phyloP scores from a whole-genome alignment of 2,329 filamentous ascomycete species.

The Penicillium verrucosum region DNA sequence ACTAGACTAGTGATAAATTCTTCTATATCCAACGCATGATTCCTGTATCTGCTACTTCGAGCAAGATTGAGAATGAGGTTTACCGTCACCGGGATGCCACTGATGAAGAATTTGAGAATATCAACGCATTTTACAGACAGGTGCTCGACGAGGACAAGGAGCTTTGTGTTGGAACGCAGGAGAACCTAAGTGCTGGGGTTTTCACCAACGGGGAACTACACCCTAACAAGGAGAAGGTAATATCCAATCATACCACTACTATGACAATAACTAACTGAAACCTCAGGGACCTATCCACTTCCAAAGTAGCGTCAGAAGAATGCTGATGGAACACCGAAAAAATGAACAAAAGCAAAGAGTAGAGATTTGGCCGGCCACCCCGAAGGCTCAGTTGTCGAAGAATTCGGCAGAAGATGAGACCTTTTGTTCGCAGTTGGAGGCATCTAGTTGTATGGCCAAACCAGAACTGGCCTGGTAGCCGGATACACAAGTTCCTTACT shows the following conservation, averaged over 20 bases:
- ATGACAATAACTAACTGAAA: constrained; percentile 10
- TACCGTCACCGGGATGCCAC: constrained; percentile 58
- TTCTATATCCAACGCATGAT: constrained; percentile 63
- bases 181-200: constrained; percentile 58
- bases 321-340: constrained; percentile 46
- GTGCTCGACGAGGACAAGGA: constrained; percentile 63
- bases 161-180: constrained; percentile 57
- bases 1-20: constrained; percentile 46
- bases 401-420: constrained; percentile 15
- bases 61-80: constrained; percentile 60
- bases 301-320: constrained; percentile 49
- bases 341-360: constrained; percentile 43
- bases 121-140: constrained; percentile 60
- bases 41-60: constrained; percentile 51
- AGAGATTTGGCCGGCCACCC: constrained; percentile 52
- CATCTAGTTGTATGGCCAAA: constrained; percentile 11
- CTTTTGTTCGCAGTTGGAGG: constrained; percentile 20
- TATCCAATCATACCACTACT: fast-evolving
- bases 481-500: neutral
- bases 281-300: constrained; percentile 48
- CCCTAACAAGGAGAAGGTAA: constrained; percentile 55
- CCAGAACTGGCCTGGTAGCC: constrained; percentile 17
- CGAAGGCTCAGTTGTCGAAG: neutral
- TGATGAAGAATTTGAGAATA: constrained; percentile 56
- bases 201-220: constrained; percentile 63